Evolutionary conservation across 2,329 filamentous ascomycete genomes (phyloP).

Genomic region (Rhynchosporium secalis): DNA sequence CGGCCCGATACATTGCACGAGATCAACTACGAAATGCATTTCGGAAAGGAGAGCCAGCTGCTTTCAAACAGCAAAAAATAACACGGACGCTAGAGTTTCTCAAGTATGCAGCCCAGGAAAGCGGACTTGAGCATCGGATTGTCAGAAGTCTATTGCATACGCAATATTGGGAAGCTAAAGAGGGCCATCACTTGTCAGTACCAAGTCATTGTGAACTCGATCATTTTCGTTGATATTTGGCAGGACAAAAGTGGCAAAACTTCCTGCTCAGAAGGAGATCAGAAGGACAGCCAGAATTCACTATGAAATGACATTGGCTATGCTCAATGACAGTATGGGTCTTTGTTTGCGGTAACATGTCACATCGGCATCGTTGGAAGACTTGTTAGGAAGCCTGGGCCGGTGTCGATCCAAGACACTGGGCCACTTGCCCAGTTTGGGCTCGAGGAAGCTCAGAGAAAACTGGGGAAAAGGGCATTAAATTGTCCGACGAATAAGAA

Average conservation of each 20-base stretch:
- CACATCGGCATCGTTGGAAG: not conserved
- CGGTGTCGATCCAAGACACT: not conserved
- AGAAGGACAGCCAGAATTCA: conserved; percentile 47
- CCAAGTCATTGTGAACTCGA: not conserved
- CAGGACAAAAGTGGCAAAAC: not conserved
- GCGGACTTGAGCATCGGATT: conserved; percentile 70
- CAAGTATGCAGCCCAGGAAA: conserved; percentile 59
- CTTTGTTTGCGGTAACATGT: conserved; percentile 56
- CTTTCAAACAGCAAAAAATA: conserved; percentile 53
- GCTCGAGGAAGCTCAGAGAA: not conserved
- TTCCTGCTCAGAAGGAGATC: conserved; percentile 18
- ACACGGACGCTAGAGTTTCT: conserved; percentile 71
- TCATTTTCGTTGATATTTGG: conserved; percentile 4
- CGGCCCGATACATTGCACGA: conserved; percentile 62
- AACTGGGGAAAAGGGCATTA: not conserved
- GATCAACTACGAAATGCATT: conserved; percentile 62
- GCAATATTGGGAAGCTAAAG: conserved; percentile 24
- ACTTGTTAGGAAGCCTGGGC: not conserved
- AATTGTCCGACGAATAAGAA: too few species aligned
- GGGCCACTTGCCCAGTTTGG: not conserved
- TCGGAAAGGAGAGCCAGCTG: conserved; percentile 46
- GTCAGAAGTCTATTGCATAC: conserved; percentile 66
- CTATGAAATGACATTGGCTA: conserved; percentile 68
- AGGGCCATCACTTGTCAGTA: conserved; percentile 15
- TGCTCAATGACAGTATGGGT: conserved; percentile 74